Percentiles rank a stretch among this genome's conserved stretches.
Conservation (phyloP, 2,329 filamentous ascomycete genomes). For the Fusarium aywerte region DNA sequence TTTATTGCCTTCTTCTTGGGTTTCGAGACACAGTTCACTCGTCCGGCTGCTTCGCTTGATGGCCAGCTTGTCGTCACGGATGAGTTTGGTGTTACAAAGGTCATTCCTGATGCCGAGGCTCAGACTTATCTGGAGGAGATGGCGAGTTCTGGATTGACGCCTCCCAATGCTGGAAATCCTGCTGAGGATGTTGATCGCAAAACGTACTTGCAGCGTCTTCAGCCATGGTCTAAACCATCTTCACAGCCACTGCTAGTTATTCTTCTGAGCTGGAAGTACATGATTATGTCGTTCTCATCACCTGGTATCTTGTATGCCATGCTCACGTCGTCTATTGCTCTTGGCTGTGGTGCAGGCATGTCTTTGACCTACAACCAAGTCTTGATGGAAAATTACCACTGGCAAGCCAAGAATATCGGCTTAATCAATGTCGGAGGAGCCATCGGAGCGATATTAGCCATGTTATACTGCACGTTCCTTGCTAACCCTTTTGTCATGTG, state of each 20-base stretch:
- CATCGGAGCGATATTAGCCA: conserved; percentile 1
- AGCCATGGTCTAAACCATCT: conserved; percentile 14
- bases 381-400: conserved; percentile 11
- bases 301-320: conserved; percentile 15
- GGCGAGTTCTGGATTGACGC: neutral
- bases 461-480: conserved; percentile 17
- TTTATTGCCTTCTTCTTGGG: conserved; percentile 7
- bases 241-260: neutral
- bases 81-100: conserved; percentile 14
- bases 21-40: conserved; percentile 15
- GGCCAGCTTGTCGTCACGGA: conserved; percentile 17
- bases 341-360: conserved; percentile 8
- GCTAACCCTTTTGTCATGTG: conserved; percentile 19
- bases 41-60: conserved; percentile 16
- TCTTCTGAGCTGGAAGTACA: conserved; percentile 20
- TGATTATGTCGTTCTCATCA: neutral
- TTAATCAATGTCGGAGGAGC: conserved; percentile 11
- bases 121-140: conserved; percentile 16
- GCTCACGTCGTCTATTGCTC: conserved; percentile 10
- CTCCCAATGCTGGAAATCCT: neutral
- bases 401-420: conserved; percentile 10
- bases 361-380: conserved; percentile 17
- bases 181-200: neutral
- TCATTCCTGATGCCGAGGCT: conserved; percentile 14
- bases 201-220: conserved; percentile 8